phyloP scores from a whole-genome alignment of 768 basidiomycete species.

The Leccinum aurantiacum region DNA sequence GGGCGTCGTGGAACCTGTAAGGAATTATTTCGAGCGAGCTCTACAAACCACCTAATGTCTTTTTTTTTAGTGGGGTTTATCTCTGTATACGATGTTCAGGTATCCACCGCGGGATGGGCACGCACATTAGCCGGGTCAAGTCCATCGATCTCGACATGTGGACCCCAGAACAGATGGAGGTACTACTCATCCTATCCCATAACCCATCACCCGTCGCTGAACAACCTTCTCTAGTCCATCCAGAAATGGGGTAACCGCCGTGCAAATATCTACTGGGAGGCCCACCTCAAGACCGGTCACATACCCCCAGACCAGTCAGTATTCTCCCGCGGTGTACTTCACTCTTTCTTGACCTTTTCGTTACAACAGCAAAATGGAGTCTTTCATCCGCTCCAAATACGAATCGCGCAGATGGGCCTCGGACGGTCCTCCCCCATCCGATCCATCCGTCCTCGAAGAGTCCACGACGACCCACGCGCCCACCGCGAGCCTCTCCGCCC shows the following conservation, averaged over 20 bases:
- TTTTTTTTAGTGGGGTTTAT: conserved; percentile 72
- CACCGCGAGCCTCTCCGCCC: conserved; percentile 20
- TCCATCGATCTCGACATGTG: conserved; percentile 97
- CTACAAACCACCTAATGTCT: background rate
- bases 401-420: conserved; percentile 91
- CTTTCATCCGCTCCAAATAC: conserved; percentile 96
- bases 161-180: conserved; percentile 98
- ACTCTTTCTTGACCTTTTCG: background rate
- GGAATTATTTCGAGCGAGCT: conserved; percentile 19
- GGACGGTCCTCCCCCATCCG: conserved; percentile 80
- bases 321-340: background rate
- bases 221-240: conserved; percentile 52
- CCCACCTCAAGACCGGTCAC: conserved; percentile 89
- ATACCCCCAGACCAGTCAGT: conserved; percentile 92
- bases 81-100: conserved; percentile 97
- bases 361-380: conserved; percentile 85
- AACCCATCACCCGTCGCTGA: background rate
- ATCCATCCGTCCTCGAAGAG: conserved; percentile 76
- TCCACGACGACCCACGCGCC: conserved; percentile 11
- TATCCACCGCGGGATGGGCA: conserved; percentile 96
- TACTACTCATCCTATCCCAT: conserved; percentile 27
- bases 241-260: conserved; percentile 93
- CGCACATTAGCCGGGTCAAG: conserved; percentile 96
- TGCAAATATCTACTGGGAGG: conserved; percentile 97
- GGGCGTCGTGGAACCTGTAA: conserved; percentile 97